phyloP scores from a whole-genome alignment of 208 protist genomes.

The Leishmania aethiopica region DNA sequence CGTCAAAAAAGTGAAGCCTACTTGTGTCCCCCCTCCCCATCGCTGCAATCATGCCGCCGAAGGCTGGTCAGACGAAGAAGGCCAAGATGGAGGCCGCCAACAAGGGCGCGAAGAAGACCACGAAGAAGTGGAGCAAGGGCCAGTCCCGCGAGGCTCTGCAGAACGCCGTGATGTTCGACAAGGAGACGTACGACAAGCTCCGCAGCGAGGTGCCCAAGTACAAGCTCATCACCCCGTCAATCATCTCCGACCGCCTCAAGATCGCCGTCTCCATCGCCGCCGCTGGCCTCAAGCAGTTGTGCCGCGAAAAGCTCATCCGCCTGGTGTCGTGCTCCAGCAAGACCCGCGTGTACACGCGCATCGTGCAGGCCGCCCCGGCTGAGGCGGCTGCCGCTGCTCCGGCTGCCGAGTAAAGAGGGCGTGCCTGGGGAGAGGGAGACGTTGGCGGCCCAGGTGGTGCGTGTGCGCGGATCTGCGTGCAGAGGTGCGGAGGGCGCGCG shows the following conservation, averaged over 20 bases:
- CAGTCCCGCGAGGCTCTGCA: constrained; percentile 89
- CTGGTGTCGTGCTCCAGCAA: constrained; percentile 83
- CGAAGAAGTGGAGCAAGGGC: constrained; percentile 95
- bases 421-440: neutral
- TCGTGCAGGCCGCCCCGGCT: constrained; percentile 38
- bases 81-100: constrained; percentile 70
- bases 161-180: constrained; percentile 93
- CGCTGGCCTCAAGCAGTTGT: constrained; percentile 88
- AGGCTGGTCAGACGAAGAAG: constrained; percentile 73
- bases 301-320: constrained; percentile 80
- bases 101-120: constrained; percentile 83
- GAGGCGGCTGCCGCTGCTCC: constrained; percentile 35
- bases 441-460: neutral
- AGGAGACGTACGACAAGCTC: constrained; percentile 86
- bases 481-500: neutral
- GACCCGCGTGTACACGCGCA: constrained; percentile 81
- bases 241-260: constrained; percentile 92
- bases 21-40: neutral
- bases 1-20: neutral
- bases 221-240: constrained; percentile 91
- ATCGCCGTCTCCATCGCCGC: constrained; percentile 85
- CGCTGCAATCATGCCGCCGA: constrained; percentile 55
- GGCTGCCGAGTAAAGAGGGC: constrained; percentile 24
- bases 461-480: neutral
- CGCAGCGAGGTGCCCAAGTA: constrained; percentile 91